These are phyloP conservation scores for Raddia distichophylla DNA, from an alignment of 176 grass and related monocot genomes.

Conservation along the genomic window DNA sequence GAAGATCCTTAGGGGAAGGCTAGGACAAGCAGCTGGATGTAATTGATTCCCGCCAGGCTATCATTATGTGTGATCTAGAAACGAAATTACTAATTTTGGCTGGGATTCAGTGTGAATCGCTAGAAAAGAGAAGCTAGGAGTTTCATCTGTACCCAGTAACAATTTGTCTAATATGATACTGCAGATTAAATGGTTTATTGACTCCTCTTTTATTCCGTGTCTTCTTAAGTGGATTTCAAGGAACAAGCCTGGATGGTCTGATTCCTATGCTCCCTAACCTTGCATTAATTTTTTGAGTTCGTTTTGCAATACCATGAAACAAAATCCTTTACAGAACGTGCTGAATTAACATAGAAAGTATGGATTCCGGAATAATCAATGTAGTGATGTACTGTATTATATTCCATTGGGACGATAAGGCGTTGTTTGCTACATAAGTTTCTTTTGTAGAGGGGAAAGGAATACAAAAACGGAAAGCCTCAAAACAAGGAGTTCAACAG, in stretches of 20 bases:
- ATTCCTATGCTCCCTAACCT: neutral
- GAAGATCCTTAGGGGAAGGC: conserved; percentile 74
- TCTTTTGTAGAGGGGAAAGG: conserved; percentile 22
- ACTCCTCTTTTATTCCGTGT: conserved; percentile 13
- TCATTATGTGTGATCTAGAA: conserved; percentile 57
- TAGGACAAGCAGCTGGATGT: conserved; percentile 55
- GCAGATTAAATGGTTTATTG: conserved; percentile 37
- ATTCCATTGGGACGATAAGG: conserved; percentile 9
- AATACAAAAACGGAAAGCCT: conserved; percentile 28
- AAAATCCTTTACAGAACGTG: conserved; percentile 6
- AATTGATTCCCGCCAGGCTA: conserved; percentile 34
- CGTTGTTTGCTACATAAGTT: conserved; percentile 37
- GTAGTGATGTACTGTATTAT: conserved; percentile 16
- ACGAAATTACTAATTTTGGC: conserved; percentile 58
- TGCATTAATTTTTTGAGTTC: neutral
- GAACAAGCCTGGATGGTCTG: conserved; percentile 10
- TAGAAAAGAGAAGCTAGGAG: conserved; percentile 56
- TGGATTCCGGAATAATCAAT: conserved; percentile 9
- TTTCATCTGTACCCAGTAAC: conserved; percentile 60
- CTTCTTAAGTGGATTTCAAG: conserved; percentile 21
- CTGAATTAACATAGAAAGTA: conserved; percentile 23
- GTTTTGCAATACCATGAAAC: neutral
- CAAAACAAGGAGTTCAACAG: conserved; percentile 25
- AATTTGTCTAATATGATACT: conserved; percentile 48
- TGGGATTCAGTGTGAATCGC: conserved; percentile 51